These are phyloP conservation scores for Peterozyma xylosa DNA, from an alignment of 805 yeast genomes.

Conservation along the genomic window DNA sequence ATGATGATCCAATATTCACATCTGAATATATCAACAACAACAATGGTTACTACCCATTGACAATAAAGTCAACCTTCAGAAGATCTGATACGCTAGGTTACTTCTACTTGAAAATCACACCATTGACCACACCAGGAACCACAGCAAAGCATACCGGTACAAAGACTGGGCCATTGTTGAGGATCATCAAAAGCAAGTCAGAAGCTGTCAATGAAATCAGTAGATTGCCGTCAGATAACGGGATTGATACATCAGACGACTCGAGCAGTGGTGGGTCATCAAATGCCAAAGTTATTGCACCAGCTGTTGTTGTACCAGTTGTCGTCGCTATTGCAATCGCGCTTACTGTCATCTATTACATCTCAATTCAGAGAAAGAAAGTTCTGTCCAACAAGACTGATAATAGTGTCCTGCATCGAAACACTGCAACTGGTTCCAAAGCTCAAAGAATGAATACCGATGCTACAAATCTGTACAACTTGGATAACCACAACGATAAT, in stretches of 20 bases:
- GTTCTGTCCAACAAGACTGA: slow-evolving; percentile 8
- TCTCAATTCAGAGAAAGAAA: slow-evolving; percentile 17
- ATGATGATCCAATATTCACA: slow-evolving; percentile 22
- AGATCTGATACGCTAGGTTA: slow-evolving; percentile 21
- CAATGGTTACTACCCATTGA: slow-evolving; percentile 32
- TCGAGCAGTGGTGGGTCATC: slow-evolving; percentile 6
- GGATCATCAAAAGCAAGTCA: slow-evolving; percentile 22
- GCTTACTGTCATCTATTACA: slow-evolving; percentile 22
- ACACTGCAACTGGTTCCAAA: not conserved
- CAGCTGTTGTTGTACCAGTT: slow-evolving; percentile 36
- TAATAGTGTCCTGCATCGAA: not conserved
- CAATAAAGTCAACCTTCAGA: slow-evolving; percentile 20
- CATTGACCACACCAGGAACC: slow-evolving; percentile 25
- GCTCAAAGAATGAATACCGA: slow-evolving; percentile 5
- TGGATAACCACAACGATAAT: too few relatives aligned
- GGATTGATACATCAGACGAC: slow-evolving; percentile 12
- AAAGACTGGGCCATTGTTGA: slow-evolving; percentile 29
- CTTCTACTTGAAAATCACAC: slow-evolving; percentile 30
- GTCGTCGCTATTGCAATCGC: slow-evolving; percentile 23
- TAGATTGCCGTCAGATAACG: slow-evolving; percentile 34
- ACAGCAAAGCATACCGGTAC: slow-evolving; percentile 30
- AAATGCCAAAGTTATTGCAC: slow-evolving; percentile 25
- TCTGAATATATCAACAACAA: slow-evolving; percentile 26
- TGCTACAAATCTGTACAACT: too few relatives aligned
- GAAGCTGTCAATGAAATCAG: slow-evolving; percentile 23